Conservation (phyloP, 371 early-diverging fungal species). For the Mortierella sp. region DNA sequence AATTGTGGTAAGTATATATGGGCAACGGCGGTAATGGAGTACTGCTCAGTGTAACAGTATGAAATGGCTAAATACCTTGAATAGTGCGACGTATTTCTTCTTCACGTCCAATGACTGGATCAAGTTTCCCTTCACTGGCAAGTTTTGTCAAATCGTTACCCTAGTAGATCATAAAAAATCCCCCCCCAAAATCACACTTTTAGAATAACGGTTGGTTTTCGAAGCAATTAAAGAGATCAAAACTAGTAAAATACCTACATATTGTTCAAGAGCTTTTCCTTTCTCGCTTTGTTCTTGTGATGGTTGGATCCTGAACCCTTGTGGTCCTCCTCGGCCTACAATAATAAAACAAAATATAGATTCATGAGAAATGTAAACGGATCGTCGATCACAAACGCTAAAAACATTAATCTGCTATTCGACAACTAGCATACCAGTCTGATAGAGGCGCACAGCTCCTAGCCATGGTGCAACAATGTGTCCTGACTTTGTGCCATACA, state of each 20-base stretch:
- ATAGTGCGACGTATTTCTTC: slow-evolving; percentile 88
- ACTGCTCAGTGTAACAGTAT: background rate
- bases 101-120: slow-evolving; percentile 93
- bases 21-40: background rate
- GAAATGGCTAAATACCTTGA: slow-evolving; percentile 62
- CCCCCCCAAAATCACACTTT: no score
- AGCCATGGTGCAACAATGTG: slow-evolving; percentile 15
- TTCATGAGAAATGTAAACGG: background rate
- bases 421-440: slow-evolving; percentile 21
- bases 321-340: slow-evolving; percentile 38
- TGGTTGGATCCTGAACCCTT: slow-evolving; percentile 55
- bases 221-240: background rate
- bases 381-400: background rate
- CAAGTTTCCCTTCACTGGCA: slow-evolving; percentile 81
- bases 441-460: slow-evolving; percentile 44
- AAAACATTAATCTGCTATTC: background rate
- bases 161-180: slow-evolving; percentile 12
- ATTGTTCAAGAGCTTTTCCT: slow-evolving; percentile 50
- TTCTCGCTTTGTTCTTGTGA: slow-evolving; percentile 44
- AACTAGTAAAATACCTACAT: slow-evolving; percentile 29
- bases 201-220: no score
- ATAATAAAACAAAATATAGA: background rate
- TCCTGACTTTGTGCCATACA: slow-evolving; percentile 20
- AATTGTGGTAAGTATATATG: background rate
- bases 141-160: slow-evolving; percentile 81